These are phyloP conservation scores for Didymellaceae sp. DNA, from an alignment of 2,329 filamentous ascomycete genomes.

Conservation along the genomic window DNA sequence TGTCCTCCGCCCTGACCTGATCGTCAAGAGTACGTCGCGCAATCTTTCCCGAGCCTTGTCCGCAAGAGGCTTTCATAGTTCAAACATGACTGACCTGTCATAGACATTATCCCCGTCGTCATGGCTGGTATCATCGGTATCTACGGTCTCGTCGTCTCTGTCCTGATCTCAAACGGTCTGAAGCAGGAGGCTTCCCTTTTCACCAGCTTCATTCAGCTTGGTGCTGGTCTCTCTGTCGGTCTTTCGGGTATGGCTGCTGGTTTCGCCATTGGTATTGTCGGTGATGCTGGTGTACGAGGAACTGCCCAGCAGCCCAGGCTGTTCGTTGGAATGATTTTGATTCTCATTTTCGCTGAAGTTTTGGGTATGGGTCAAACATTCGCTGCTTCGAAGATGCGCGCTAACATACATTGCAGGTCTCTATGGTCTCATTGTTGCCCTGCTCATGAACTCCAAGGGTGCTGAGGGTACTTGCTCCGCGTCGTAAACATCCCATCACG, in stretches of 20 bases:
- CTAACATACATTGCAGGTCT: conserved; percentile 68
- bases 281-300: conserved; percentile 87
- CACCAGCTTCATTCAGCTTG: conserved; percentile 61
- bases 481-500: conserved; percentile 15
- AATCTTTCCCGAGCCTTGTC: background rate
- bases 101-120: conserved; percentile 99
- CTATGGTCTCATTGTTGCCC: conserved; percentile 97
- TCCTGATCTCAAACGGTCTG: conserved; percentile 62
- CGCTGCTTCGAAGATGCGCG: background rate
- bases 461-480: conserved; percentile 30
- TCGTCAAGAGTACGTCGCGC: conserved; percentile 91
- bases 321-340: conserved; percentile 97
- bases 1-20: conserved; percentile 95
- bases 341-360: conserved; percentile 99
- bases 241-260: conserved; percentile 92
- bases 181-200: conserved; percentile 56
- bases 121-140: conserved; percentile 99
- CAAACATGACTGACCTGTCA: conserved; percentile 19
- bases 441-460: conserved; percentile 98
- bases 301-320: conserved; percentile 83
- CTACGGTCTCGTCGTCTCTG: conserved; percentile 66
- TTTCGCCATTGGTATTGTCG: conserved; percentile 69
- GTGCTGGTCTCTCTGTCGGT: conserved; percentile 65
- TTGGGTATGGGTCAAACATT: conserved; percentile 70
- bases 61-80: background rate